Evolutionary conservation across 805 yeast genomes (phyloP), one percentile per base, ranked within the genome.

Genomic region (Ogataea naganishii): DNA sequence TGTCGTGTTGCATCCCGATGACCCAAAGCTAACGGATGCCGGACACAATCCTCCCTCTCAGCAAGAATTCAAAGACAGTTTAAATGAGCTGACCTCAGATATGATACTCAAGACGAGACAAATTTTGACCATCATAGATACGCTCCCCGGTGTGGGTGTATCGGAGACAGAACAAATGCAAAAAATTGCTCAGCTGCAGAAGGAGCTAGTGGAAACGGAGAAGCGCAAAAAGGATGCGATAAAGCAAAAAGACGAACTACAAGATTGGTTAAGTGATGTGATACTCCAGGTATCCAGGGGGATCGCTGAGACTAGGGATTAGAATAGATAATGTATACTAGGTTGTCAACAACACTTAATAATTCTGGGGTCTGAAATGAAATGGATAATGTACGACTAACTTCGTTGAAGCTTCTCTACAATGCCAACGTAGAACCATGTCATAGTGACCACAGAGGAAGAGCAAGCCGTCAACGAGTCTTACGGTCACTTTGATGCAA

Each of bases 91-190:
- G 7, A 72, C 95, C 2, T 73, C 82, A 1, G 98, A 89, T 49
- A 69, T 89, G 7, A 82, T 88, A 16, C 56, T 85, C 34, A 88
- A 88, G 47, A 73, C 94, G 5, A 70, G 94, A 43, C 97, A 92
- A 51, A 81, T 89, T 11, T 70, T 83, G 23, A 76, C 82, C 45
- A 69, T 89, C 17, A 86, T 89, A 23, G 94, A 83, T 47, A 75
- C 94, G 3, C 60, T 89, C 24, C 98, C 98, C 0, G 97, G 96
- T 9, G 83, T 85, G 3, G 96, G 94, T 7, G 88, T 80, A 1
- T 73, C 88, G 2, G 80, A 82, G 15, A 71, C 66, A 26, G 78
- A 73, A 32, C 97, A 88, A 53, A 51, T 86, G 49, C 56, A 59
- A 17, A 66, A 68, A 35, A 81, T 89, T 12, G 69, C 67, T 29